A percentile compares a stretch with the other conserved stretches of the same genome.
Evolutionary conservation across 1,284 basidiomycete genomes (phyloP).

Genomic region (Puccinia sorghi): DNA sequence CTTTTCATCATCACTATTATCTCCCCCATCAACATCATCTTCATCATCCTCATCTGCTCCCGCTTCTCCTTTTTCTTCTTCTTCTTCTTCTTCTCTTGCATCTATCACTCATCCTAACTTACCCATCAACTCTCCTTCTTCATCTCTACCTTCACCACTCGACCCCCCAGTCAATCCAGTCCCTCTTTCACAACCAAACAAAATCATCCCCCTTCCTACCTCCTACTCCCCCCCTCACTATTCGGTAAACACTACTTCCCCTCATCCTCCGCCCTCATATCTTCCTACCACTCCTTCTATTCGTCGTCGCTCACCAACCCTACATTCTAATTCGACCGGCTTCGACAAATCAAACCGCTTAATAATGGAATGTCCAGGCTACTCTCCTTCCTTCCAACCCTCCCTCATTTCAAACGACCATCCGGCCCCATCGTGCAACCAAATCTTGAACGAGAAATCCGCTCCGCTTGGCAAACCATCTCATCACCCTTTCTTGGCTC

Average conservation of each 20-base stretch:
- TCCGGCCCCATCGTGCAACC: background rate
- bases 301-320: conserved; percentile 1
- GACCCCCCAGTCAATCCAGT: background rate
- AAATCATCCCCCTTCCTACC: background rate
- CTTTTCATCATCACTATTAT: too few species aligned
- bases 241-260: background rate
- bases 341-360: background rate
- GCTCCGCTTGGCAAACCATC: background rate
- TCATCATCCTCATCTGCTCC: too few species aligned
- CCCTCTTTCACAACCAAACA: background rate
- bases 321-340: background rate
- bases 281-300: conserved; percentile 17
- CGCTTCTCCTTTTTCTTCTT: too few species aligned
- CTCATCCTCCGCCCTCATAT: background rate
- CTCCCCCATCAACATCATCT: too few species aligned
- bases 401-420: background rate
- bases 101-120: background rate
- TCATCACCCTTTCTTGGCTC: background rate
- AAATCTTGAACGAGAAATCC: background rate
- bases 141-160: background rate
- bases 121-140: background rate
- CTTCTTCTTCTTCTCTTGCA: too few species aligned
- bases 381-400: background rate
- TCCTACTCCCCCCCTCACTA: background rate
- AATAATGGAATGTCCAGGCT: background rate